phyloP scores from a whole-genome alignment of 768 basidiomycete genomes.

The Hygrophorus russula region DNA sequence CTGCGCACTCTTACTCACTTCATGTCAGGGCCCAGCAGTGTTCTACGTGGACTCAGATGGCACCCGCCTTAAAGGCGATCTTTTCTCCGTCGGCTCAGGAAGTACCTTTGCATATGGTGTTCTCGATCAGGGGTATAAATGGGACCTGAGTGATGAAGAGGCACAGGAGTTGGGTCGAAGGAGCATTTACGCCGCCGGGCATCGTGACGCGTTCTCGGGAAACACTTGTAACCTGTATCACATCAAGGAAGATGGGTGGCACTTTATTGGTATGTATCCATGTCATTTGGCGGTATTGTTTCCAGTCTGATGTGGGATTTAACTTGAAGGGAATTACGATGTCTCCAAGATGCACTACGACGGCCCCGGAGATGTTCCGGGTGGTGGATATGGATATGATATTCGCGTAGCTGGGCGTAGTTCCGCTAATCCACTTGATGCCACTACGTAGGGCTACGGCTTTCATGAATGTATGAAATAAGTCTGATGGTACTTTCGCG shows the following conservation, averaged over 20 bases:
- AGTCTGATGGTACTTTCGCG: not conserved
- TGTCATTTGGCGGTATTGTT: not conserved
- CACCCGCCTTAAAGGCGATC: constrained; percentile 85
- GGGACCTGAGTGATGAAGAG: constrained; percentile 88
- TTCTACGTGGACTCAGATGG: constrained; percentile 99
- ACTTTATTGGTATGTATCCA: constrained; percentile 70
- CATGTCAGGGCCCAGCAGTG: constrained; percentile 69
- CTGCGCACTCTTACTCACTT: not conserved
- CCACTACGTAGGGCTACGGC: constrained; percentile 11
- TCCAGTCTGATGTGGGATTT: constrained; percentile 6
- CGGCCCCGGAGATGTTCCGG: constrained; percentile 58
- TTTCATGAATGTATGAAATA: not conserved
- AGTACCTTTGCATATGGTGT: constrained; percentile 99
- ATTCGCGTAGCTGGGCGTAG: constrained; percentile 49
- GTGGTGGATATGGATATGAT: constrained; percentile 74
- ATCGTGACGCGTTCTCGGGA: constrained; percentile 92
- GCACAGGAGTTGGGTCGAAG: constrained; percentile 90
- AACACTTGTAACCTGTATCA: constrained; percentile 96
- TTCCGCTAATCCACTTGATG: constrained; percentile 38
- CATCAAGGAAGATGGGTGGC: constrained; percentile 91
- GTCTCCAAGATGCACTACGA: constrained; percentile 87
- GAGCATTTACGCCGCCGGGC: constrained; percentile 94
- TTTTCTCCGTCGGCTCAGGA: constrained; percentile 99
- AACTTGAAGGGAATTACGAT: constrained; percentile 75
- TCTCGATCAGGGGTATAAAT: constrained; percentile 88